Evolutionary conservation across 139 green algal genomes (phyloP).

Genomic region (Chlorella ohadii): DNA sequence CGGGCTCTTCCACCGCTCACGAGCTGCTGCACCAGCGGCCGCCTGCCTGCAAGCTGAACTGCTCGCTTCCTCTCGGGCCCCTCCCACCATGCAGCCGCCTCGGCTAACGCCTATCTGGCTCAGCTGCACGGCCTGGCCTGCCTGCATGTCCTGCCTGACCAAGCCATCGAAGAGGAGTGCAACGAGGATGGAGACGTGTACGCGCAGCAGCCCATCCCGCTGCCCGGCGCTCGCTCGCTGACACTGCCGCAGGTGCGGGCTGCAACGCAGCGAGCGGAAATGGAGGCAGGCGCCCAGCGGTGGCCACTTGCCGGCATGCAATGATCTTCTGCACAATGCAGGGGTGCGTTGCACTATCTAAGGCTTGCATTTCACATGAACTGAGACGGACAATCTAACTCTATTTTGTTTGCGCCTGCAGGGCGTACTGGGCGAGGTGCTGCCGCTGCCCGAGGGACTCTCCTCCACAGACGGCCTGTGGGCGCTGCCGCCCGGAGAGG

Average conservation of each 20-base stretch:
- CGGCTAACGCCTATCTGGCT: slow-evolving; percentile 63
- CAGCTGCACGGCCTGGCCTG: slow-evolving; percentile 40
- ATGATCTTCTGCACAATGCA: too few relatives aligned
- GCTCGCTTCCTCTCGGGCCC: neutral
- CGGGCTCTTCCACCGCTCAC: too few relatives aligned
- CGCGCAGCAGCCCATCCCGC: slow-evolving; percentile 5
- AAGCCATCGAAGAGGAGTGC: neutral
- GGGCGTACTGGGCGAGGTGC: slow-evolving; percentile 48
- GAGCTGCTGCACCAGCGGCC: too few relatives aligned
- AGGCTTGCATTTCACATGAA: too few relatives aligned
- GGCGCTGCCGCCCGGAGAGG: neutral
- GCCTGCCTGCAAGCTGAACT: too few relatives aligned
- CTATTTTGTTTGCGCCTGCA: too few relatives aligned
- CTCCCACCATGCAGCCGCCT: slow-evolving; percentile 26
- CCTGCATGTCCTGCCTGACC: slow-evolving; percentile 44
- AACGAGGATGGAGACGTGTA: slow-evolving; percentile 23
- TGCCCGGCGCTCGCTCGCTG: slow-evolving; percentile 1
- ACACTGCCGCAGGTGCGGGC: slow-evolving; percentile 21
- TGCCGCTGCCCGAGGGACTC: slow-evolving; percentile 32
- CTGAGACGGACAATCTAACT: too few relatives aligned
- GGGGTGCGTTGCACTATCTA: too few relatives aligned
- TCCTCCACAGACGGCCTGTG: slow-evolving; percentile 13
- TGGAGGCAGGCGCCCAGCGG: too few relatives aligned
- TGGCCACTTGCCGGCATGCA: too few relatives aligned
- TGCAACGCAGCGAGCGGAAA: too few relatives aligned